These are phyloP conservation scores for Backusella australiensis DNA, from an alignment of 192 early-diverging fungal species.

Conservation along the genomic window DNA sequence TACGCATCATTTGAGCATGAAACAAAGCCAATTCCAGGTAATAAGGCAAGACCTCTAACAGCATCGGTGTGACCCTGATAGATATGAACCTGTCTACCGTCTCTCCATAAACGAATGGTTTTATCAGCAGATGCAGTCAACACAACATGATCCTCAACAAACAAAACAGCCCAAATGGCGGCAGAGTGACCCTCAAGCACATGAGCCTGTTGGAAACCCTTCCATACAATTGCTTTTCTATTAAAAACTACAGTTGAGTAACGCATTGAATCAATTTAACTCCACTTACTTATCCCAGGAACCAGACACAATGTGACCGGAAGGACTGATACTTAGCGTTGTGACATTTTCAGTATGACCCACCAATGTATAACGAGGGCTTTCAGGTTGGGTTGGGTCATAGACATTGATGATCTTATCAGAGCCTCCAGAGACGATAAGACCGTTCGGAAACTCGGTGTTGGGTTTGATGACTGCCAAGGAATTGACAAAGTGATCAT, in stretches of 20 bases:
- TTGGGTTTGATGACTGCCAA: conserved; percentile 61
- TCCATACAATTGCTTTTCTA: conserved; percentile 91
- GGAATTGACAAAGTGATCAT: conserved; percentile 80
- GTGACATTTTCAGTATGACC: conserved; percentile 92
- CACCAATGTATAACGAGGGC: conserved; percentile 63
- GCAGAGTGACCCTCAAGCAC: conserved; percentile 76
- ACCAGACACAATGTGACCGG: conserved; percentile 83
- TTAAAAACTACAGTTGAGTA: too few relatives aligned
- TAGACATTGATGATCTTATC: conserved; percentile 86
- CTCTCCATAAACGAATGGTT: conserved; percentile 83
- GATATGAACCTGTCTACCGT: conserved; percentile 60
- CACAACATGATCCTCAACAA: conserved; percentile 62
- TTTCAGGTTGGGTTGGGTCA: conserved; percentile 56
- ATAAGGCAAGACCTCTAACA: conserved; percentile 73
- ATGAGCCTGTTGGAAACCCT: conserved; percentile 64
- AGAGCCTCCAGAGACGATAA: conserved; percentile 78
- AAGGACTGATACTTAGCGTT: conserved; percentile 59
- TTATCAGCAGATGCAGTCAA: conserved; percentile 96
- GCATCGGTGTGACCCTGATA: conserved; percentile 86
- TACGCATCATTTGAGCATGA: conserved; percentile 90
- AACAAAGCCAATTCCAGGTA: conserved; percentile 69
- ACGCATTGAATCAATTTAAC: too few relatives aligned
- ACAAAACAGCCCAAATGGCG: conserved; percentile 93
- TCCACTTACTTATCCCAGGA: conserved; percentile 88
- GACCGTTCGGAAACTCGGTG: conserved; percentile 58